Base-by-base conservation (phyloP, 805 yeast species). In the Candida lessepsii region DNA sequence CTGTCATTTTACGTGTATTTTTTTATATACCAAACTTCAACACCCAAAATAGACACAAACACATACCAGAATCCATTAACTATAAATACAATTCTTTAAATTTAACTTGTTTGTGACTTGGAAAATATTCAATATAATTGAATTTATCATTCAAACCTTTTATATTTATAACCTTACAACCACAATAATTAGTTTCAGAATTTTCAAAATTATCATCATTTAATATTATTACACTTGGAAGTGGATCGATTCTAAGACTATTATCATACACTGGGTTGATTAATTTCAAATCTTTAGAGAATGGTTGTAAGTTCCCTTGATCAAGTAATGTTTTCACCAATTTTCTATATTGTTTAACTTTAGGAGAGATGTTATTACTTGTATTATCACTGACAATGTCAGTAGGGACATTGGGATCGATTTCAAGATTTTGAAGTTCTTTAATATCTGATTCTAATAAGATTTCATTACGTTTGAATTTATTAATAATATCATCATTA, bases 281-380 rank as follows among this genome's bases (percentile, higher is more conserved):
- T 0, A 95, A 85, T 45, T 86, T 74, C 19, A 77, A 63, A 16
- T 69, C 61, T 14, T 68, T 60, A 2, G 80, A 64, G 54, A 90
- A 88, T 9, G 99, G 99, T 23, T 93, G 84, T 33, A 93, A 58
- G 54, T 80, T 84, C 1, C 93, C 93, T 61, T 93, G 99, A 54
- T 87, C 96, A 9, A 93, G 60, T 0, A 93, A 45, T 0, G 97
- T 89, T 47, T 85, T 82, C 13, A 84, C 86, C 2, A 89, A 61
- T 52, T 83, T 82, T 46, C 87, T 71, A 0, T 88, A 78, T 56
- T 82, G 85, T 29, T 65, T 62, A 2, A 76, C 58, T 37, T 76
- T 77, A 4, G 76, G 58, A 0, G 81, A 47, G 23, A 69, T 47
- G 37, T 58, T 62, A 42, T 44, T 49, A 29, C 54, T 61, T 4